Evolutionary conservation across 345 rosid genomes (phyloP).

Genomic region (Durio zibethinus): DNA sequence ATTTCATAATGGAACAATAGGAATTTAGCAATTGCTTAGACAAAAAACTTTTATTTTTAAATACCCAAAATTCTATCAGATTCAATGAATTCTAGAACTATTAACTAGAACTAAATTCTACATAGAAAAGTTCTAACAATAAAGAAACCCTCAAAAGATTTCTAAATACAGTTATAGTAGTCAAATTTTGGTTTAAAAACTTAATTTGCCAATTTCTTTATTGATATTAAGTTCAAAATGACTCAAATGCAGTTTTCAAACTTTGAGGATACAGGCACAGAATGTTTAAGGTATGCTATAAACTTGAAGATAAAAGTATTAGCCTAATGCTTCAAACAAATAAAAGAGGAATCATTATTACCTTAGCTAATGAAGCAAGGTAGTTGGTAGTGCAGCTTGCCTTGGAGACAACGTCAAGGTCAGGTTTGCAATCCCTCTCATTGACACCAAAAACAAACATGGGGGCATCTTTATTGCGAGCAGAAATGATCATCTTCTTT

Average conservation of each 20-base stretch:
- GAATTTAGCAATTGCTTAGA: no score
- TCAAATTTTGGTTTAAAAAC: background rate
- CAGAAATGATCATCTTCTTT: constrained; percentile 62
- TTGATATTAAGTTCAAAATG: constrained; percentile 1
- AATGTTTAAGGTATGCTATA: background rate
- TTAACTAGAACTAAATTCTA: no score
- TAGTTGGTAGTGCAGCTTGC: constrained; percentile 82
- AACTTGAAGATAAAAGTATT: background rate
- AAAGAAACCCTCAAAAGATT: no score
- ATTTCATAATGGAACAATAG: no score
- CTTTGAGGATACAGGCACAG: background rate
- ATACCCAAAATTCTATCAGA: no score
- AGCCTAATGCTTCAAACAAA: background rate
- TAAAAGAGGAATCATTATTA: background rate
- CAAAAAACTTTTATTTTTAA: no score
- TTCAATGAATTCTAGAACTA: no score
- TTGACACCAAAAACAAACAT: constrained; percentile 77
- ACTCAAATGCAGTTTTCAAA: constrained; percentile 44
- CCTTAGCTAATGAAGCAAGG: constrained; percentile 74
- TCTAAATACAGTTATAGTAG: no score
- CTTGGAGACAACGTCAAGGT: constrained; percentile 51
- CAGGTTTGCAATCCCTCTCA: constrained; percentile 53
- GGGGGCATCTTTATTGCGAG: constrained; percentile 65
- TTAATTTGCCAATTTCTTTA: background rate
- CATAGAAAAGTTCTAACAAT: no score